A percentile compares a stretch with the other conserved stretches of the same genome.
These are phyloP conservation scores for Hura crepitans DNA, from an alignment of 441 rosid genomes.

Conservation along the genomic window DNA sequence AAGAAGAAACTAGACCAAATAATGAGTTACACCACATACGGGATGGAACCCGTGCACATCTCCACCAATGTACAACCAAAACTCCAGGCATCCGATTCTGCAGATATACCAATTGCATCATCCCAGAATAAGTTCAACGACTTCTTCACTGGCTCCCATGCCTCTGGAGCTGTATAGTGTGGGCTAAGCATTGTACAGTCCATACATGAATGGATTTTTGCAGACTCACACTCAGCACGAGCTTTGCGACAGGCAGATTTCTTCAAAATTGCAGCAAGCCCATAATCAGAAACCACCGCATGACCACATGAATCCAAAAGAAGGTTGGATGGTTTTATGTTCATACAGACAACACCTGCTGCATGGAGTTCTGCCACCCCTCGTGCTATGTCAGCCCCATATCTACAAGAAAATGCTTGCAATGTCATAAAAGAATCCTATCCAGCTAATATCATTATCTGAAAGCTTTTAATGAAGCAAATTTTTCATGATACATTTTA, in stretches of 20 bases:
- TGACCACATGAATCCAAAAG: conserved; percentile 76
- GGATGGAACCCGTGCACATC: conserved; percentile 98
- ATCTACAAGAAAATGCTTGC: conserved; percentile 48
- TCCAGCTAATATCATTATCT: background rate
- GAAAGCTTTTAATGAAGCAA: background rate
- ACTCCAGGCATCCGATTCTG: conserved; percentile 98
- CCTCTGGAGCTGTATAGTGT: conserved; percentile 97
- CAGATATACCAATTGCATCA: conserved; percentile 85
- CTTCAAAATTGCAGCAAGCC: conserved; percentile 84
- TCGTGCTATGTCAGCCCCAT: conserved; percentile 93
- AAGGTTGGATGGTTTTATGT: conserved; percentile 92
- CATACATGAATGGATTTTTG: conserved; percentile 69
- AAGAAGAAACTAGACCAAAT: conserved; percentile 16
- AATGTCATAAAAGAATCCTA: conserved; percentile 25
- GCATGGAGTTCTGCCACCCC: conserved; percentile 99
- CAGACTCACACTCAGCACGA: conserved; percentile 64
- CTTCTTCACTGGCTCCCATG: conserved; percentile 97
- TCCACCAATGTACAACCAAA: conserved; percentile 98
- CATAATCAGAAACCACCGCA: conserved; percentile 95
- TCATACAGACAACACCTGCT: conserved; percentile 96
- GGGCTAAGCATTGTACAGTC: conserved; percentile 89
- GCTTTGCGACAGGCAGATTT: conserved; percentile 78
- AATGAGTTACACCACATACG: conserved; percentile 57
- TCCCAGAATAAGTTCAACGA: conserved; percentile 88
- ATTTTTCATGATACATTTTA: background rate